Percentiles rank a stretch among this genome's conserved stretches.
These are phyloP conservation scores for Geotrichum klebahnii DNA, from an alignment of 1,139 yeast species.

Conservation along the genomic window DNA sequence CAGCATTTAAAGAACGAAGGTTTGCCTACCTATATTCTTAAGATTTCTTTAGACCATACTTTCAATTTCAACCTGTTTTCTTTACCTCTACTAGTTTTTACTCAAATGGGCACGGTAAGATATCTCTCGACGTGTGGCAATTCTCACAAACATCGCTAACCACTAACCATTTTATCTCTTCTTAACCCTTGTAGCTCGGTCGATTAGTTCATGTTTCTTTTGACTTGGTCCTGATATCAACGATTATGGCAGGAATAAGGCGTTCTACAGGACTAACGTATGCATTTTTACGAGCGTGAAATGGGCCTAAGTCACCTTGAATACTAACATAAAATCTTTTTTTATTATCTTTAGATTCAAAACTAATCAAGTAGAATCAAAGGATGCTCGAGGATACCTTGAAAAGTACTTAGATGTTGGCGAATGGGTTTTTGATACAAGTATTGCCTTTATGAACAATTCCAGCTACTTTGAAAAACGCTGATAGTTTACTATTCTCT, in stretches of 20 bases:
- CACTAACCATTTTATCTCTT: too few species aligned
- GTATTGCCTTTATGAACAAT: slow-evolving; percentile 66
- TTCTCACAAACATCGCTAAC: background rate
- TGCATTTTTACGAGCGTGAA: slow-evolving; percentile 33
- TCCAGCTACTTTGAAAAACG: slow-evolving; percentile 63
- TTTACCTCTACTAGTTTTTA: background rate
- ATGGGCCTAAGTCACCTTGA: too few species aligned
- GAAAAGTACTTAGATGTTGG: slow-evolving; percentile 74
- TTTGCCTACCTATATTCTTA: too few species aligned
- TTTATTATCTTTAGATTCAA: slow-evolving; percentile 30
- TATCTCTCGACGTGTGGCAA: background rate
- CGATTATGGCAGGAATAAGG: slow-evolving; percentile 84
- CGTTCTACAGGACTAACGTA: slow-evolving; percentile 78
- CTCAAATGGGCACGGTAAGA: slow-evolving; percentile 14
- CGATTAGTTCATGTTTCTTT: slow-evolving; percentile 56
- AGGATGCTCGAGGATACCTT: slow-evolving; percentile 57
- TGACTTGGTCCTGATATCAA: slow-evolving; percentile 73
- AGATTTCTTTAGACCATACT: background rate
- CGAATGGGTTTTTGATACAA: slow-evolving; percentile 73
- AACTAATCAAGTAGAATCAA: slow-evolving; percentile 39
- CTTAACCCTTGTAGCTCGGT: slow-evolving; percentile 31
- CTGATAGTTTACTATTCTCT: background rate
- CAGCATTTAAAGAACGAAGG: too few species aligned
- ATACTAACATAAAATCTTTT: background rate
- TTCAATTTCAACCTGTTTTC: background rate